A percentile compares a stretch with the other conserved stretches of the same genome.
phyloP scores from a whole-genome alignment of 257 asterid genomes.

The Sherardia arvensis region DNA sequence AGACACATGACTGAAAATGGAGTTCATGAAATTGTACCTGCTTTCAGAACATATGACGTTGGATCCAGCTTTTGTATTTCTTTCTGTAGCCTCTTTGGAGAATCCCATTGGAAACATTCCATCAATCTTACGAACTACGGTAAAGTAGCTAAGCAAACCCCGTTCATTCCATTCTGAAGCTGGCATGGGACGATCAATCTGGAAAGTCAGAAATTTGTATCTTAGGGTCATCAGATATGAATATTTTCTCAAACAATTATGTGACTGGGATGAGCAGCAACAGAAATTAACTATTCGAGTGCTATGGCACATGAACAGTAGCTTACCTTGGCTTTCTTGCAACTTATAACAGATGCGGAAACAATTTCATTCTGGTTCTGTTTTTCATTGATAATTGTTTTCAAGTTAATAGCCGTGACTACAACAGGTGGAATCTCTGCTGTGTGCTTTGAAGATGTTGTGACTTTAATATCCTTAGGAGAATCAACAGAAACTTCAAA shows the following conservation, averaged over 20 bases:
- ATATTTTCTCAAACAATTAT: neutral
- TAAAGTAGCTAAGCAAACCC: conserved; percentile 81
- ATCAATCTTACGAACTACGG: conserved; percentile 82
- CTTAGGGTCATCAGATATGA: conserved; percentile 7
- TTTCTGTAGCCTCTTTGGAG: conserved; percentile 65
- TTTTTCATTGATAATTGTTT: conserved; percentile 73
- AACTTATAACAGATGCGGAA: conserved; percentile 87
- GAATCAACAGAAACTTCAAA: conserved; percentile 69
- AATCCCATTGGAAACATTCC: conserved; percentile 95
- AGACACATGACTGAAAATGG: neutral
- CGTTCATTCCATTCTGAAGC: conserved; percentile 67
- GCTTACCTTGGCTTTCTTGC: conserved; percentile 84
- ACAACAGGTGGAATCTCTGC: conserved; percentile 76
- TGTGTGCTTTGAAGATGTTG: conserved; percentile 41
- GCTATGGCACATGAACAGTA: conserved; percentile 4
- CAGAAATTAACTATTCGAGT: neutral
- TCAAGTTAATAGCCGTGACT: conserved; percentile 76
- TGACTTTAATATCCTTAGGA: conserved; percentile 62
- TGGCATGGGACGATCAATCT: conserved; percentile 91
- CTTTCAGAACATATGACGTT: conserved; percentile 58
- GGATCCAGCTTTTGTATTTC: conserved; percentile 76
- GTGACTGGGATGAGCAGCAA: neutral
- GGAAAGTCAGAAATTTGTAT: conserved; percentile 31
- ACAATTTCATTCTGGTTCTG: conserved; percentile 75
- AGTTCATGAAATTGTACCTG: conserved; percentile 40